phyloP scores from a whole-genome alignment of 2,329 filamentous ascomycete genomes.

The Leptoxyphium fumago region DNA sequence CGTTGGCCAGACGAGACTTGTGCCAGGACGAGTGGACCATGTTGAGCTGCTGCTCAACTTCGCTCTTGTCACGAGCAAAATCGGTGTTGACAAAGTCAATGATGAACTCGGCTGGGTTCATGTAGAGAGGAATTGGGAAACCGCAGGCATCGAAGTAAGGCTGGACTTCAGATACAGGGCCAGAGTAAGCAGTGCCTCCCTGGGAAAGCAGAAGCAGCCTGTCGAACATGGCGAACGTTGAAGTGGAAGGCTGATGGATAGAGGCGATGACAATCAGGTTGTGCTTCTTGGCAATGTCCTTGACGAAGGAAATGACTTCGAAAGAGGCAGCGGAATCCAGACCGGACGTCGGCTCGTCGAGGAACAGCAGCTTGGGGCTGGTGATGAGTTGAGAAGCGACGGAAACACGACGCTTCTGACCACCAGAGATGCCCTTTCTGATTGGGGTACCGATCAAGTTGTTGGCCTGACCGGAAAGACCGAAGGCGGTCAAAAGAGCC shows the following conservation, averaged over 20 bases:
- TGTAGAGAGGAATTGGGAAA: constrained; percentile 49
- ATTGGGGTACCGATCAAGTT: constrained; percentile 70
- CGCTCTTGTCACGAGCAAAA: constrained; percentile 41
- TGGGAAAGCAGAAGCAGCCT: constrained; percentile 59
- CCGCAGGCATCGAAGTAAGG: constrained; percentile 50
- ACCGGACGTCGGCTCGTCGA: constrained; percentile 75
- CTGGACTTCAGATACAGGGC: constrained; percentile 42
- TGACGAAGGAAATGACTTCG: constrained; percentile 64
- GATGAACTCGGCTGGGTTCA: constrained; percentile 67
- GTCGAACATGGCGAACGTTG: constrained; percentile 68
- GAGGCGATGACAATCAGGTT: constrained; percentile 66
- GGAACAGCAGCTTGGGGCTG: constrained; percentile 62
- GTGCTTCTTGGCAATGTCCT: constrained; percentile 48
- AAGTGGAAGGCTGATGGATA: constrained; percentile 73
- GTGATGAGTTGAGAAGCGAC: constrained; percentile 73
- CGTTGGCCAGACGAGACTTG: constrained; percentile 28
- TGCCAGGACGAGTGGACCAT: constrained; percentile 43
- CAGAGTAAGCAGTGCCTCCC: constrained; percentile 61
- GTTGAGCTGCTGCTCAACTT: constrained; percentile 35
- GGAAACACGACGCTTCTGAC: constrained; percentile 68
- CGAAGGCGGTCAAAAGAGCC: constrained; percentile 55
- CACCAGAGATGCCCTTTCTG: constrained; percentile 68
- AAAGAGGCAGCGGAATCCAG: constrained; percentile 63
- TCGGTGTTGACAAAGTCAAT: constrained; percentile 69
- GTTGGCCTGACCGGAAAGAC: constrained; percentile 52